These are phyloP conservation scores for Rhizopus sp. DNA, from an alignment of 371 early-diverging fungal genomes.

Conservation along the genomic window DNA sequence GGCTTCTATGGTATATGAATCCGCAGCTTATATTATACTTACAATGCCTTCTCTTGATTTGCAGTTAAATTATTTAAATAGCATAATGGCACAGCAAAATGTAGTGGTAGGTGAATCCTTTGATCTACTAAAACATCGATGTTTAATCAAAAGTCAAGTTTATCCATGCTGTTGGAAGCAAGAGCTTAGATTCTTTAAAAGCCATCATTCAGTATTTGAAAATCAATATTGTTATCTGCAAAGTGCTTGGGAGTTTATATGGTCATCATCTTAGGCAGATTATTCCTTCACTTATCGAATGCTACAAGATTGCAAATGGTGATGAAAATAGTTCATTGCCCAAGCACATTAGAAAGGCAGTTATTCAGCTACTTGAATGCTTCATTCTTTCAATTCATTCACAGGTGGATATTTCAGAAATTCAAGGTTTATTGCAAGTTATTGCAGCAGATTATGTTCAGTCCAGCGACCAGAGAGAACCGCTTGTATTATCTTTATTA, in stretches of 20 bases:
- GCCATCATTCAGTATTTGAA: conserved; percentile 50
- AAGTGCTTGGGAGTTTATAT: conserved; percentile 65
- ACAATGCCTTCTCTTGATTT: neutral
- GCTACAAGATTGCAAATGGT: conserved; percentile 11
- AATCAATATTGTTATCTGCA: conserved; percentile 85
- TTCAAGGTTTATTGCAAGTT: conserved; percentile 71
- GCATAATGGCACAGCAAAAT: conserved; percentile 15
- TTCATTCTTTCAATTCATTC: conserved; percentile 71
- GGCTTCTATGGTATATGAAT: conserved; percentile 89
- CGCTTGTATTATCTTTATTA: conserved; percentile 86
- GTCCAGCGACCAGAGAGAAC: conserved; percentile 74
- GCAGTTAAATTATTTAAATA: conserved; percentile 1
- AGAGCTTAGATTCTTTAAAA: neutral
- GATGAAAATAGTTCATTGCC: neutral
- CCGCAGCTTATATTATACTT: conserved; percentile 67
- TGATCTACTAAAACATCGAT: too few species aligned
- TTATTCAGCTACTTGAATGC: conserved; percentile 77
- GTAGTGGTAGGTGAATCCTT: conserved; percentile 6
- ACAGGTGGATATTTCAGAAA: conserved; percentile 61
- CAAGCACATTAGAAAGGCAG: conserved; percentile 34
- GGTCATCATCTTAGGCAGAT: conserved; percentile 13
- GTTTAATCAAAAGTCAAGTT: too few species aligned
- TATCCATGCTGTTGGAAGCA: neutral
- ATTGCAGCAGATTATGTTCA: conserved; percentile 81
- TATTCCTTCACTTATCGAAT: conserved; percentile 1